A percentile compares a stretch with the other conserved stretches of the same genome.
Evolutionary conservation across 345 rosid genomes (phyloP).

Genomic region (Turritis glabra): DNA sequence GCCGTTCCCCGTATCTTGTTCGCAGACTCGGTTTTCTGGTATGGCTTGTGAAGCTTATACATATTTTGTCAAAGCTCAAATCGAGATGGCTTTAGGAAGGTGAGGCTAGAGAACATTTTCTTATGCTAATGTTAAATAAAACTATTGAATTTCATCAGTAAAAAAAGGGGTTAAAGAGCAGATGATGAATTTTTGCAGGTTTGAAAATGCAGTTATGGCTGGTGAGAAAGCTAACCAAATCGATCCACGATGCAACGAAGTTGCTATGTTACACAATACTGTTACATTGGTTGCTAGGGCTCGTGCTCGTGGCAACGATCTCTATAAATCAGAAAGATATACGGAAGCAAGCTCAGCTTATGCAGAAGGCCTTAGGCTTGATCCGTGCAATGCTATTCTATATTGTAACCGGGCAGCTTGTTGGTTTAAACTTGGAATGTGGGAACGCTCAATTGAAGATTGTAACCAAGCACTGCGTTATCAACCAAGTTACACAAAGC

Average conservation of each 20-base stretch:
- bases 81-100: conserved; percentile 97
- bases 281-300: conserved; percentile 84
- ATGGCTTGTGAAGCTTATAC: conserved; percentile 82
- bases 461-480: conserved; percentile 73
- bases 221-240: conserved; percentile 83
- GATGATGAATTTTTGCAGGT: conserved; percentile 81
- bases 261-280: conserved; percentile 62
- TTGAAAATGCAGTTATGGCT: conserved; percentile 81
- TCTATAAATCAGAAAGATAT: conserved; percentile 90
- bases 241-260: conserved; percentile 77
- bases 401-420: conserved; percentile 97
- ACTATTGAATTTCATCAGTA: neutral
- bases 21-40: conserved; percentile 63
- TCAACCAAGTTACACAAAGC: conserved; percentile 82
- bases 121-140: neutral
- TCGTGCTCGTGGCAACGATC: conserved; percentile 92
- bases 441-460: conserved; percentile 90
- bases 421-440: conserved; percentile 88
- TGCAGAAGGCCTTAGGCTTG: conserved; percentile 88
- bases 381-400: conserved; percentile 77
- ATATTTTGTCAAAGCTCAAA: conserved; percentile 68
- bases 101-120: conserved; percentile 42
- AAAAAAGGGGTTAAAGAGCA: conserved; percentile 40
- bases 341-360: conserved; percentile 95
- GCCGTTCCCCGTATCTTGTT: conserved; percentile 55